Percentiles rank a stretch among this genome's conserved stretches.
These are phyloP conservation scores for Bruguiera parviflora DNA, from an alignment of 345 rosid species.

Conservation along the genomic window DNA sequence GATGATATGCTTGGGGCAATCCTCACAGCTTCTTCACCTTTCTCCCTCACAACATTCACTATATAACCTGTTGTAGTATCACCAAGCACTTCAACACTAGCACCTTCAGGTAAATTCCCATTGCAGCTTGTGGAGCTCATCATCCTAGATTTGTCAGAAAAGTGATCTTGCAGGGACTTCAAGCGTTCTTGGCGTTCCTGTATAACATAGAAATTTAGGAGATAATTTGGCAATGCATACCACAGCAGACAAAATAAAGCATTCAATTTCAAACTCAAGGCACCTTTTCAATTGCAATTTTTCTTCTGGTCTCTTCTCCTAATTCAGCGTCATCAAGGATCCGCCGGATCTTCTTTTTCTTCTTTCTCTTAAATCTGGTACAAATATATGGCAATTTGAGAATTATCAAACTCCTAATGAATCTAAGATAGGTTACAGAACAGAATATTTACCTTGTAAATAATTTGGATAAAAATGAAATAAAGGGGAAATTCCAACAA, in stretches of 20 bases:
- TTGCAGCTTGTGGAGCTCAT: slow-evolving; percentile 39
- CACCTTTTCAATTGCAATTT: slow-evolving; percentile 98
- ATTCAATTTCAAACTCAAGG: slow-evolving; percentile 2
- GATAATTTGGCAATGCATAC: slow-evolving; percentile 18
- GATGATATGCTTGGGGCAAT: slow-evolving; percentile 81
- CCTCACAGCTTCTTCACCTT: slow-evolving; percentile 91
- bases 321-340: slow-evolving; percentile 96
- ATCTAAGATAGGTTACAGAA: neutral
- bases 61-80: slow-evolving; percentile 77
- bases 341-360: slow-evolving; percentile 82
- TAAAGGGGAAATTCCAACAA: neutral
- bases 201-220: slow-evolving; percentile 23
- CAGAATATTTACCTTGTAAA: slow-evolving; percentile 1
- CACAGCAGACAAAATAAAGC: slow-evolving; percentile 14
- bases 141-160: slow-evolving; percentile 60
- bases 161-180: slow-evolving; percentile 71
- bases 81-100: slow-evolving; percentile 71
- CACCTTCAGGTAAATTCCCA: slow-evolving; percentile 55
- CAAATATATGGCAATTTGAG: slow-evolving; percentile 20
- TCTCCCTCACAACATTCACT: slow-evolving; percentile 96
- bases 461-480: neutral
- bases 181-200: slow-evolving; percentile 97
- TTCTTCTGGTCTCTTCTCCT: slow-evolving; percentile 94
- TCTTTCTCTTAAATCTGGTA: slow-evolving; percentile 61
- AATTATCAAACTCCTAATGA: slow-evolving; percentile 9